A percentile compares a stretch with the other conserved stretches of the same genome.
phyloP scores from a whole-genome alignment of 2,329 filamentous ascomycete genomes.

The Aureobasidium sp. region DNA sequence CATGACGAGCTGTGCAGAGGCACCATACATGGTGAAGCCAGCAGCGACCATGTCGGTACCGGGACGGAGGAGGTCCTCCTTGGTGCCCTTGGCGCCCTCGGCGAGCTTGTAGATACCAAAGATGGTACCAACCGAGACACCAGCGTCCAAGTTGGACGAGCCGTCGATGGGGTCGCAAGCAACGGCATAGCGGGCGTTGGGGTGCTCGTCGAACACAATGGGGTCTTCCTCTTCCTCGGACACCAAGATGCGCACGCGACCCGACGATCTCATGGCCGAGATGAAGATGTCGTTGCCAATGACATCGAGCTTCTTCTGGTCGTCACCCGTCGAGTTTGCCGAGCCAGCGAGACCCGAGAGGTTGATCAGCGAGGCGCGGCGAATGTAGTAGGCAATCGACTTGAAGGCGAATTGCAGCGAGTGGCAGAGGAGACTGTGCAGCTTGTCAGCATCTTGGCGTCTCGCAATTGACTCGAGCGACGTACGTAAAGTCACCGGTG shows the following conservation, averaged over 20 bases:
- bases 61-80: constrained; percentile 81
- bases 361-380: constrained; percentile 79
- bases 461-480: neutral
- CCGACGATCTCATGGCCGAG: constrained; percentile 85
- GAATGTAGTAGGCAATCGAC: constrained; percentile 98
- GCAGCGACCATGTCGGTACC: constrained; percentile 87
- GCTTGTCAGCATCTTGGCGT: constrained; percentile 9
- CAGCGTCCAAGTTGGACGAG: constrained; percentile 93
- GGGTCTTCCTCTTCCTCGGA: constrained; percentile 95
- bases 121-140: constrained; percentile 96
- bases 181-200: constrained; percentile 78
- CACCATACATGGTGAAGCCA: constrained; percentile 99
- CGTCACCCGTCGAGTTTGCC: constrained; percentile 90
- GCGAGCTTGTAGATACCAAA: constrained; percentile 89
- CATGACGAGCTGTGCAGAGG: constrained; percentile 90
- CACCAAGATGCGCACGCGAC: constrained; percentile 85
- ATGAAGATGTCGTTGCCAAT: constrained; percentile 99
- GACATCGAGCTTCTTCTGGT: constrained; percentile 99
- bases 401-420: constrained; percentile 99
- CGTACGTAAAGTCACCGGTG: constrained; percentile 88
- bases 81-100: constrained; percentile 64
- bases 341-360: constrained; percentile 91
- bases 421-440: constrained; percentile 77
- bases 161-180: constrained; percentile 98
- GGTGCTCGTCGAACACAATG: constrained; percentile 74